These are phyloP conservation scores for Coemansia sp. DNA, from an alignment of 192 early-diverging fungal species.

Conservation along the genomic window DNA sequence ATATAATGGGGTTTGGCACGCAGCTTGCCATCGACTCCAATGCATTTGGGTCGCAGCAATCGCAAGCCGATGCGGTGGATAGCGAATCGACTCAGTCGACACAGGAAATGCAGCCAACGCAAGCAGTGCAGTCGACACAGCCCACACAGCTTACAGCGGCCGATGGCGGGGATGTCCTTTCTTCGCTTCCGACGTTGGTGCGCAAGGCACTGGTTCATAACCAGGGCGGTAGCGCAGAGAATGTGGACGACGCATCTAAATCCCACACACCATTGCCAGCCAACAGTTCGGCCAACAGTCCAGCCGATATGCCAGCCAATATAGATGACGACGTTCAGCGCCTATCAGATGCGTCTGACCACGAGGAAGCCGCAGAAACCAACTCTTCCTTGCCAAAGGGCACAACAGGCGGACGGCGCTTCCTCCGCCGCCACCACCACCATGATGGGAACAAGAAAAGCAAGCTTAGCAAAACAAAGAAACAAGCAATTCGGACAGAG, in stretches of 20 bases:
- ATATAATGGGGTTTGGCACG: not conserved
- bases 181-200: constrained; percentile 30
- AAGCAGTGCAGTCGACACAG: constrained; percentile 24
- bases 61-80: not conserved
- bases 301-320: too few species aligned
- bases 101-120: constrained; percentile 11
- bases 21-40: not conserved
- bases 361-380: not conserved
- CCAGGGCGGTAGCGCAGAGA: not conserved
- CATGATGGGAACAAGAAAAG: not conserved
- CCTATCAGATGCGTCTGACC: not conserved
- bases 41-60: constrained; percentile 2
- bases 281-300: too few species aligned
- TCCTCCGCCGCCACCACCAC: not conserved
- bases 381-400: not conserved
- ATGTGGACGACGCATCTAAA: not conserved
- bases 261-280: not conserved
- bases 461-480: not conserved
- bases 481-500: constrained; percentile 25
- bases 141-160: constrained; percentile 22
- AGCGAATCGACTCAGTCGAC: not conserved
- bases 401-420: not conserved
- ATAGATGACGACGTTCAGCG: not conserved
- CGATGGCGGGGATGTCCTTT: not conserved
- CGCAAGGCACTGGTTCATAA: constrained; percentile 21